Conservation (phyloP, 2,329 filamentous ascomycete genomes). For the Sphaerulina populicola region DNA sequence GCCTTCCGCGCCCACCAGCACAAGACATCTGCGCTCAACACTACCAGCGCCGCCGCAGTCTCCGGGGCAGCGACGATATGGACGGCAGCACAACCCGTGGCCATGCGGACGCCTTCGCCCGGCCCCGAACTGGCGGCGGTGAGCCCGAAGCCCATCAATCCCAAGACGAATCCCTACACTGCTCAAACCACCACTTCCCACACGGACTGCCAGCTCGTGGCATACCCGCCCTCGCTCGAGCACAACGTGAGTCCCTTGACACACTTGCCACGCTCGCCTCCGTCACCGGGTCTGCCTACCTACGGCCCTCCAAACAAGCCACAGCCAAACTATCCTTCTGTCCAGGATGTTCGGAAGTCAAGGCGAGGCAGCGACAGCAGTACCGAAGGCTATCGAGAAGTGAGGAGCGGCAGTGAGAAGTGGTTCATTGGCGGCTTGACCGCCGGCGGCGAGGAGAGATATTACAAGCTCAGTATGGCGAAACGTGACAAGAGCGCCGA, state of each 20-base stretch:
- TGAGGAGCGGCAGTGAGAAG: conserved; percentile 63
- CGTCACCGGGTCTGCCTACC: conserved; percentile 29
- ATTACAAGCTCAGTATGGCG: conserved; percentile 72
- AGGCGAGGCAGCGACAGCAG: conserved; percentile 66
- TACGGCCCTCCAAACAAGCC: conserved; percentile 32
- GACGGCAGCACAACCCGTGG: conserved; percentile 20
- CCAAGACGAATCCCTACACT: conserved; percentile 35
- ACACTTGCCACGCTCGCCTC: conserved; percentile 32
- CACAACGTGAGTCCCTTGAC: conserved; percentile 34
- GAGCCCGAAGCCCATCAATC: conserved; percentile 42
- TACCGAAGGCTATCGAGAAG: conserved; percentile 67
- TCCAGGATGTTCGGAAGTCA: conserved; percentile 28
- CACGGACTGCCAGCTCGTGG: conserved; percentile 36
- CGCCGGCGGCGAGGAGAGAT: conserved; percentile 67
- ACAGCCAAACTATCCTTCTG: conserved; percentile 29
- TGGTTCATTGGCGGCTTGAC: conserved; percentile 76
- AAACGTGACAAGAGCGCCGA: conserved; percentile 65
- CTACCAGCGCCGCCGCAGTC: conserved; percentile 27
- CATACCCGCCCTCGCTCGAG: conserved; percentile 31
- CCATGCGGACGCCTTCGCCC: conserved; percentile 17
- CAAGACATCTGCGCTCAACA: conserved; percentile 41
- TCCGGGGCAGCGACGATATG: conserved; percentile 33
- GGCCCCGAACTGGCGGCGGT: conserved; percentile 24
- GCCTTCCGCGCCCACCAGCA: conserved; percentile 57
- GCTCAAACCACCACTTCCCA: conserved; percentile 22